Percentiles rank a stretch among this genome's conserved stretches.
phyloP scores from a whole-genome alignment of 2,329 filamentous ascomycete genomes.

The Pyrenophora graminea region DNA sequence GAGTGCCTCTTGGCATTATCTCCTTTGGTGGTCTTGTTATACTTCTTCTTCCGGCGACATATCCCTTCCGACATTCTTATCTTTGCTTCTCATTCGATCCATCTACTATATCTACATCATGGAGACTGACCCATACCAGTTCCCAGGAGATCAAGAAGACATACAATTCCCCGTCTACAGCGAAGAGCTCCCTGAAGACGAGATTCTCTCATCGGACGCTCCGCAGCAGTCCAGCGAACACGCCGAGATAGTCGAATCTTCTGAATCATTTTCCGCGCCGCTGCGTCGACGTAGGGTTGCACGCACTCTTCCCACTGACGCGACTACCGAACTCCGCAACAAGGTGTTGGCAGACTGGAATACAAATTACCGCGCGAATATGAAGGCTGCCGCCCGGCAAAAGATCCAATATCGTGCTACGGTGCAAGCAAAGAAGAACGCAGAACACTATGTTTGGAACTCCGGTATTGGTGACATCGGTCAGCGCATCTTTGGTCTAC shows the following conservation, averaged over 20 bases:
- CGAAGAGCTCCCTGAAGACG: constrained; percentile 40
- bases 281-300: constrained; percentile 45
- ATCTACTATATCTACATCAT: constrained; percentile 2
- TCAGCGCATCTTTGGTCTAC: constrained; percentile 21
- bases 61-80: background rate
- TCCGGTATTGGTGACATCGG: constrained; percentile 59
- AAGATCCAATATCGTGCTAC: constrained; percentile 52
- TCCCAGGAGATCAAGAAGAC: constrained; percentile 33
- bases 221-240: constrained; percentile 17
- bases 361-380: constrained; percentile 63
- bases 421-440: constrained; percentile 64
- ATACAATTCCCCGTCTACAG: constrained; percentile 40
- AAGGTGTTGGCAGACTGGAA: constrained; percentile 62
- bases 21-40: background rate
- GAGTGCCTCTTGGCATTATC: background rate
- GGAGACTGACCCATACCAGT: constrained; percentile 27
- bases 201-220: constrained; percentile 28
- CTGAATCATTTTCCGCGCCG: constrained; percentile 47
- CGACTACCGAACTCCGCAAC: constrained; percentile 58
- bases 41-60: background rate
- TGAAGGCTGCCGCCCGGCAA: constrained; percentile 54
- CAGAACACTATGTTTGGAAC: constrained; percentile 63
- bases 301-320: constrained; percentile 55
- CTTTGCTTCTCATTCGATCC: background rate
- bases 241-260: constrained; percentile 39